A percentile compares a stretch with the other conserved stretches of the same genome.
These are phyloP conservation scores for Naganishia randhawae DNA, from an alignment of 768 basidiomycete species.

Conservation along the genomic window DNA sequence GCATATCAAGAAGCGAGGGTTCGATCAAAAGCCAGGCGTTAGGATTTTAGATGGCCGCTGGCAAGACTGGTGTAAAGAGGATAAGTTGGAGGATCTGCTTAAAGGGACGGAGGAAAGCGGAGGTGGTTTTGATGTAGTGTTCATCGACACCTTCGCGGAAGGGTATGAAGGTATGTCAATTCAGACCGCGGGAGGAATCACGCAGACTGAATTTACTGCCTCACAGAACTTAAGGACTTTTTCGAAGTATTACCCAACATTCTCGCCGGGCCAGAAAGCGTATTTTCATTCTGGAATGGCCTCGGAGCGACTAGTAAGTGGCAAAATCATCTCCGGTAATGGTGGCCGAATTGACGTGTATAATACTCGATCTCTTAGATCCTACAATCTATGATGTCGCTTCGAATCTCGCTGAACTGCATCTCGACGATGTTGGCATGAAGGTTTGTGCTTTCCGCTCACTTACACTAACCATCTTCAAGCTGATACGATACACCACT, in stretches of 20 bases:
- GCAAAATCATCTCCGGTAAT: background rate
- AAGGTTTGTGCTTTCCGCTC: slow-evolving; percentile 52
- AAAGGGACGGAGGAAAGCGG: slow-evolving; percentile 25
- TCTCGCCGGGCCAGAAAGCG: slow-evolving; percentile 66
- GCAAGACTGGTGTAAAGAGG: slow-evolving; percentile 65
- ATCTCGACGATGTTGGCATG: slow-evolving; percentile 77
- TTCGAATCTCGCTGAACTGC: slow-evolving; percentile 74
- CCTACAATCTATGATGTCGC: slow-evolving; percentile 86
- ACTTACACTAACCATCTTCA: background rate
- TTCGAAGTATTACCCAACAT: slow-evolving; percentile 77
- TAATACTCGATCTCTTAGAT: slow-evolving; percentile 55
- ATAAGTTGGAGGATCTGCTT: slow-evolving; percentile 42
- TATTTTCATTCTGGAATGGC: slow-evolving; percentile 94
- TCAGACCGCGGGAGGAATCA: background rate
- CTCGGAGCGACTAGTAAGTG: slow-evolving; percentile 84
- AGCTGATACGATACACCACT: background rate
- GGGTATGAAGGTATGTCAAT: slow-evolving; percentile 62
- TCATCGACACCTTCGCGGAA: slow-evolving; percentile 91
- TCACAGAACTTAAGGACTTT: slow-evolving; percentile 66
- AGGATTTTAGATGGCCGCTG: slow-evolving; percentile 83
- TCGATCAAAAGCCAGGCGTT: slow-evolving; percentile 73
- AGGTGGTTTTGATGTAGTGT: slow-evolving; percentile 75
- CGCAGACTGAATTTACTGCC: background rate
- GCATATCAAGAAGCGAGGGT: slow-evolving; percentile 69
- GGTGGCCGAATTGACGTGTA: background rate